phyloP scores from a whole-genome alignment of 148 eudicot species.

The Camellia granthamiana region DNA sequence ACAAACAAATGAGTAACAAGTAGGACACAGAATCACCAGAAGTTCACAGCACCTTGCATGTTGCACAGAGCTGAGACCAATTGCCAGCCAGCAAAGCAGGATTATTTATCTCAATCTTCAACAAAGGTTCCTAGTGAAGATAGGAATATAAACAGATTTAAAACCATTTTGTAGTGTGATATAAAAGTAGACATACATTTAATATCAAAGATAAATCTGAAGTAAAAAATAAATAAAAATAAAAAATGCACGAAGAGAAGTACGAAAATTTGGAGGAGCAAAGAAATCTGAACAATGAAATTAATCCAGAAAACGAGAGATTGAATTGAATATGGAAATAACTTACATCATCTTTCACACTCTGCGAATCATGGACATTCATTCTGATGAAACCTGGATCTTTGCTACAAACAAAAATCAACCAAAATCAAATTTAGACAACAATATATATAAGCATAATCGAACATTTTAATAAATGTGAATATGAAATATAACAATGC shows the following conservation, averaged over 20 bases:
- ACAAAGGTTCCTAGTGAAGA: slow-evolving; percentile 70
- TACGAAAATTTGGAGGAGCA: neutral
- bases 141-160: neutral
- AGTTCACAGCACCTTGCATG: slow-evolving; percentile 71
- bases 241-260: neutral
- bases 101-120: slow-evolving; percentile 79
- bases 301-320: neutral
- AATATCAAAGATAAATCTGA: neutral
- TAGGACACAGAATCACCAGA: slow-evolving; percentile 6
- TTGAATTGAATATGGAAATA: slow-evolving; percentile 4
- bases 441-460: neutral
- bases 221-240: neutral
- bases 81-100: slow-evolving; percentile 91
- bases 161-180: slow-evolving; percentile 1
- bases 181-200: neutral
- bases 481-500: neutral
- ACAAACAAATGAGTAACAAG: neutral
- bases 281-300: slow-evolving; percentile 1
- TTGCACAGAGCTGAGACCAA: slow-evolving; percentile 97
- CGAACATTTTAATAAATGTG: neutral
- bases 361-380: slow-evolving; percentile 76
- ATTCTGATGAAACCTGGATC: slow-evolving; percentile 92
- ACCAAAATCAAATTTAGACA: slow-evolving; percentile 9
- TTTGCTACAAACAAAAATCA: slow-evolving; percentile 49
- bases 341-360: slow-evolving; percentile 96